phyloP scores from a whole-genome alignment of 345 rosid species.

The Populus deltoides region DNA sequence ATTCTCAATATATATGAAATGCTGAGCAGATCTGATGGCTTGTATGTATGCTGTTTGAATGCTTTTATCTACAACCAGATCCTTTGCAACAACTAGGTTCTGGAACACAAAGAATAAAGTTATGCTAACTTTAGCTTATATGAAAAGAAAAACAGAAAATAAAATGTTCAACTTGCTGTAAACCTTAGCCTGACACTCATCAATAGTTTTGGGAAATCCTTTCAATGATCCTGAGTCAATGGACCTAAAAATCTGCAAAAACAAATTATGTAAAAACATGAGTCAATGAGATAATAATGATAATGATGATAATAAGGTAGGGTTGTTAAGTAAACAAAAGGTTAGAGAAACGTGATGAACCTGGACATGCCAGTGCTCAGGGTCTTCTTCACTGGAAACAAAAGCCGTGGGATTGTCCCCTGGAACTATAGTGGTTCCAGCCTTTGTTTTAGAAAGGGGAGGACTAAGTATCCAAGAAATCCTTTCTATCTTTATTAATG shows the following conservation, averaged over 20 bases:
- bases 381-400: conserved; percentile 55
- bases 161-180: conserved; percentile 17
- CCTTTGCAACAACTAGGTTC: conserved; percentile 69
- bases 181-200: conserved; percentile 49
- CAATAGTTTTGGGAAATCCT: conserved; percentile 66
- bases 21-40: conserved; percentile 96
- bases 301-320: background rate
- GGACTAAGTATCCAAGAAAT: conserved; percentile 96
- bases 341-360: conserved; percentile 28
- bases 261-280: background rate
- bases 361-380: conserved; percentile 88
- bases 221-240: conserved; percentile 77
- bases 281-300: background rate
- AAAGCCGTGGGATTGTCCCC: conserved; percentile 46
- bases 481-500: conserved; percentile 74
- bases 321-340: background rate
- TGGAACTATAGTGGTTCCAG: conserved; percentile 49
- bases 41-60: conserved; percentile 94
- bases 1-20: conserved; percentile 91
- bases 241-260: conserved; percentile 70
- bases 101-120: conserved; percentile 36
- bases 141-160: background rate
- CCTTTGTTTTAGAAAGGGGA: conserved; percentile 20
- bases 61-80: conserved; percentile 78
- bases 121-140: background rate